A percentile compares a stretch with the other conserved stretches of the same genome.
Evolutionary conservation across 2,329 filamentous ascomycete genomes (phyloP).

Genomic region (Cercospora beticola): DNA sequence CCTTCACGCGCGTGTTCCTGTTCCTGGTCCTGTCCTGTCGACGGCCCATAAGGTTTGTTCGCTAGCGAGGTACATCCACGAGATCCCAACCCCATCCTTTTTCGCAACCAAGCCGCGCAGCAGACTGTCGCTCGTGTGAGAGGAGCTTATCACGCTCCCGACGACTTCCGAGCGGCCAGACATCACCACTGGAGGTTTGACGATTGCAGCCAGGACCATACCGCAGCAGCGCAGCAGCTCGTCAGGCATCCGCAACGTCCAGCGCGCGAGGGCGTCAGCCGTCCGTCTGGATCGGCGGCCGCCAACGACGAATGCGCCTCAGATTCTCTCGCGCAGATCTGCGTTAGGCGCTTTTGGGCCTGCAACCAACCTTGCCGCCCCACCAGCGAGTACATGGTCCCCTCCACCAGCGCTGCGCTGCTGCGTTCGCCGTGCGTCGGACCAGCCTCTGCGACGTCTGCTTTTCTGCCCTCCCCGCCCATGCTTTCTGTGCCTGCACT

Average conservation of each 20-base stretch:
- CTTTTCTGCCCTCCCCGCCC: constrained; percentile 8
- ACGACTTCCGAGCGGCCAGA: constrained; percentile 14
- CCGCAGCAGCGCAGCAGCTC: neutral
- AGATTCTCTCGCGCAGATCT: constrained; percentile 18
- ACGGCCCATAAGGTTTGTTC: constrained; percentile 9
- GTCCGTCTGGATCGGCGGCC: neutral
- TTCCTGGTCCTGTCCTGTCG: constrained; percentile 12
- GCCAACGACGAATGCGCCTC: constrained; percentile 10
- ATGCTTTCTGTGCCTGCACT: constrained; percentile 22
- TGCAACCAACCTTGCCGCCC: constrained; percentile 20
- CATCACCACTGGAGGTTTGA: neutral
- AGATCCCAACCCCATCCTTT: constrained; percentile 21
- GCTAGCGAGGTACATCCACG: constrained; percentile 21
- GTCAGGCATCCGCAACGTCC: constrained; percentile 7
- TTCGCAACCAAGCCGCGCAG: constrained; percentile 1
- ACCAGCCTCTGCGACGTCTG: neutral
- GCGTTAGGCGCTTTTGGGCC: constrained; percentile 18
- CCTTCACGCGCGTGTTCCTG: constrained; percentile 22
- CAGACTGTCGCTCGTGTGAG: constrained; percentile 1
- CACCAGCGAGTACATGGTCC: constrained; percentile 13
- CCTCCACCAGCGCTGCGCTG: constrained; percentile 15
- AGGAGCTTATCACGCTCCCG: constrained; percentile 14
- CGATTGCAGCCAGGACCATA: neutral
- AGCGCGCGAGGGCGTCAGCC: neutral
- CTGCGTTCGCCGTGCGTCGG: neutral